phyloP scores from a whole-genome alignment of 75 land plant species.

The Isoetes taiwanensis region DNA sequence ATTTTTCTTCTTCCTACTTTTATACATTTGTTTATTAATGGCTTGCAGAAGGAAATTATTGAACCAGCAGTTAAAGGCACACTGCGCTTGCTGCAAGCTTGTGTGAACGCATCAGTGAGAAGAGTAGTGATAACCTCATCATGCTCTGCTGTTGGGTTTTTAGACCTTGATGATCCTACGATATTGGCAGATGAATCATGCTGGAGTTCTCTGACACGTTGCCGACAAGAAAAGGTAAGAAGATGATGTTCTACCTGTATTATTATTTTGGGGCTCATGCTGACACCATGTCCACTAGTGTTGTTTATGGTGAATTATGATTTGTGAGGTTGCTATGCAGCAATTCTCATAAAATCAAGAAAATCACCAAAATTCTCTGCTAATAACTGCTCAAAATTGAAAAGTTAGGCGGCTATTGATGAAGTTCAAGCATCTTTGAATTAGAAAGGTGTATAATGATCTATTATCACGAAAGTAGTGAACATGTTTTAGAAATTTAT shows the following conservation, averaged over 20 bases:
- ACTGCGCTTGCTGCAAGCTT: constrained; percentile 33
- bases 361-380: too few relatives aligned
- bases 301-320: background rate
- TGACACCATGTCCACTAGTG: background rate
- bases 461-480: too few relatives aligned
- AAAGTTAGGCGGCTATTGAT: too few relatives aligned
- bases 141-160: constrained; percentile 23
- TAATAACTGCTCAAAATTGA: too few relatives aligned
- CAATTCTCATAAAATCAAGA: too few relatives aligned
- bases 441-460: too few relatives aligned
- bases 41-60: constrained; percentile 17
- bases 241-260: constrained; percentile 24
- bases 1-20: too few relatives aligned
- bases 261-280: background rate
- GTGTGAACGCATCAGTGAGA: constrained; percentile 33
- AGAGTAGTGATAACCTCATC: constrained; percentile 50
- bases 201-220: constrained; percentile 8
- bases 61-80: constrained; percentile 44
- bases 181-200: constrained; percentile 33
- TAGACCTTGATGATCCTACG: constrained; percentile 19
- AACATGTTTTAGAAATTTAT: too few relatives aligned
- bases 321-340: too few relatives aligned
- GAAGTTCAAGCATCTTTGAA: background rate
- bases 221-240: constrained; percentile 16
- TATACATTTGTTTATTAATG: too few relatives aligned